Evolutionary conservation across 495 filamentous ascomycete genomes (phyloP), one percentile per base, ranked within the genome.

Genomic region (Pseudoneurospora amorphoporcata): DNA sequence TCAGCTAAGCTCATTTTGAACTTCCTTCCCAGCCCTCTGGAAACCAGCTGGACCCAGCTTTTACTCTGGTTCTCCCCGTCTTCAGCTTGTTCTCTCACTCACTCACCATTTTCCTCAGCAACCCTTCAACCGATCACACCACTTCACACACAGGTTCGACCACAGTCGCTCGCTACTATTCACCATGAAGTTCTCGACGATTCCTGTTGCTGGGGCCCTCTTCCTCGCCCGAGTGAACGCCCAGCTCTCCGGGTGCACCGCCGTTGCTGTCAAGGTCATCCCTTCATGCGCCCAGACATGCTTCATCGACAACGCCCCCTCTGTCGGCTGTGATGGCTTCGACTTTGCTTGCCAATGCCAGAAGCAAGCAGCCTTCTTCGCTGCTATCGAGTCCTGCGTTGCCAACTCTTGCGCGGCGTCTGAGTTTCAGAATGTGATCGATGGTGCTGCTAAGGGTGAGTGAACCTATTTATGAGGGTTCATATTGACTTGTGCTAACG

Each of bases 271-370:
- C 61, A 42, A 53, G 14, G 71, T 70, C 39, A 79, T 82, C 69
- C 80, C 79, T 17, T 23, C 23, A 0, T 82, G 80, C 71, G 80
- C 80, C 2, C 78, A 80, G 65, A 32, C 73, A 16, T 82, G 80
- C 75, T 80, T 79, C 71, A 14, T 78, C 65, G 65, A 79, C 39
- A 71, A 71, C 37, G 77, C 76, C 8, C 74, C 76, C 0, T 68
- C 69, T 2, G 58, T 79, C 58, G 78, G 79, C 29, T 81, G 80
- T 69, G 76, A 40, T 35, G 76, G 75, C 35, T 38, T 75, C 53
- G 79, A 82, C 70, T 79, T 79, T 72, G 71, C 69, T 32, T 81
- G 80, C 72, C 80, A 79, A 69, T 82, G 80, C 70, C 16, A 69
- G 39, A 74, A 79, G 35, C 72, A 80, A 53, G 76, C 75, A 2